Base-by-base conservation (phyloP, 2,329 filamentous ascomycete genomes). In the Whalleya microplaca region DNA sequence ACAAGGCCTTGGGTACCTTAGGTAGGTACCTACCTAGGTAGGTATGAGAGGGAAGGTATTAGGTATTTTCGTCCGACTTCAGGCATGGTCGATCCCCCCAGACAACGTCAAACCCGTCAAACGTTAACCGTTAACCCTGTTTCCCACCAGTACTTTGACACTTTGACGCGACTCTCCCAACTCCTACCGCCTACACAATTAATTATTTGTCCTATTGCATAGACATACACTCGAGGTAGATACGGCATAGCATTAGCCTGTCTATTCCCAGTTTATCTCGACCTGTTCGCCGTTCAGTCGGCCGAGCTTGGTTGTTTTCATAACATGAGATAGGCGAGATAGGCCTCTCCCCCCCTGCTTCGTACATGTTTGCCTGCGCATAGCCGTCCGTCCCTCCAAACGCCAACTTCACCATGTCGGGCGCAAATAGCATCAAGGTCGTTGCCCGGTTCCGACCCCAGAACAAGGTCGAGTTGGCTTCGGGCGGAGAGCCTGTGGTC, bases 371-470 rank as follows among this genome's bases (percentile, higher is more conserved):
- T 56, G 50, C 53, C 68, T 66, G 66, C 65, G 68, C 66, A 64
- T 66, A 67, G 61, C 63, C 61, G 58, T 63, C 53, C n/a, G n/a
- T n/a, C n/a, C n/a, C n/a, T 48, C 43, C 48, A 51, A 60, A 59
- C 60, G 53, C 56, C 48, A 64, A 61, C 68, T 68, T 68, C 77
- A 76, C 67, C 73, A 84, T 82, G 81, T 84, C 83, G 73, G 78
- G 79, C 75, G 78, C 79, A 68, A 85, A 86, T 72, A 87, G 81
- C 71, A 88, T 89, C 81, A 88, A 84, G 91, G 95, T 99, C 75
- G 93, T 99, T 75, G 94, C 94, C 81, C 91, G 95, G 71, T 99
- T 99, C 79, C 87, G 95, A 73, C 95, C 95, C 69, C 94, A 97
- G 79, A 99, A 99, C 82, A 92, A 91, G 79, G 78, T 95, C 75